Percentiles rank a stretch among this genome's conserved stretches.
phyloP scores from a whole-genome alignment of 2,329 filamentous ascomycete species.

The Leptographium flavum region DNA sequence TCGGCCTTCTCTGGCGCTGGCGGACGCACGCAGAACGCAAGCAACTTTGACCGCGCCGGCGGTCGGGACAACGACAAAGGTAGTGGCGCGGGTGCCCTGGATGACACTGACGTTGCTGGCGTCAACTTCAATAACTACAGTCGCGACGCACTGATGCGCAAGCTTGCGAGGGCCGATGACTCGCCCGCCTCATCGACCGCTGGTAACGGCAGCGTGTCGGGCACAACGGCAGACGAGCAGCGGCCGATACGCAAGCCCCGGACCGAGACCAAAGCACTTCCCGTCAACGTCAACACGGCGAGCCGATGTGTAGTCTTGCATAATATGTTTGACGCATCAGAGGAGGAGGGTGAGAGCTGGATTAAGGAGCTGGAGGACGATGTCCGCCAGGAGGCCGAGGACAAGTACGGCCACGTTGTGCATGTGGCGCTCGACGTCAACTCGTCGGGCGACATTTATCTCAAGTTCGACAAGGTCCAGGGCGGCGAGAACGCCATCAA shows the following conservation, averaged over 20 bases:
- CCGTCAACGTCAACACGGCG: constrained; percentile 73
- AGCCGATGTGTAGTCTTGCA: constrained; percentile 88
- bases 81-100: constrained; percentile 81
- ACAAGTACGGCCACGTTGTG: constrained; percentile 93
- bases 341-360: constrained; percentile 84
- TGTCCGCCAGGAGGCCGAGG: constrained; percentile 81
- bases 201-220: not conserved
- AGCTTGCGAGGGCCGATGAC: constrained; percentile 92
- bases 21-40: constrained; percentile 46
- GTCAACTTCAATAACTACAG: constrained; percentile 99
- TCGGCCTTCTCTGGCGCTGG: constrained; percentile 85
- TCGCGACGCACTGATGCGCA: constrained; percentile 95
- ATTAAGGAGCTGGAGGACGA: constrained; percentile 89
- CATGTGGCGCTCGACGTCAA: constrained; percentile 93
- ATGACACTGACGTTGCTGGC: constrained; percentile 93
- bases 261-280: constrained; percentile 50
- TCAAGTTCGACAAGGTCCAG: constrained; percentile 93
- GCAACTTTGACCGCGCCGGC: constrained; percentile 77
- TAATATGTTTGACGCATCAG: constrained; percentile 85
- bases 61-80: constrained; percentile 82
- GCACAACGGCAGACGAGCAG: constrained; percentile 38
- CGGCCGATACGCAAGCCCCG: constrained; percentile 63
- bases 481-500: constrained; percentile 97
- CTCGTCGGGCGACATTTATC: constrained; percentile 89
- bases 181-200: constrained; percentile 18